A percentile compares a stretch with the other conserved stretches of the same genome.
Evolutionary conservation across 805 yeast species (phyloP).

Genomic region (Starmerella stigmatis): DNA sequence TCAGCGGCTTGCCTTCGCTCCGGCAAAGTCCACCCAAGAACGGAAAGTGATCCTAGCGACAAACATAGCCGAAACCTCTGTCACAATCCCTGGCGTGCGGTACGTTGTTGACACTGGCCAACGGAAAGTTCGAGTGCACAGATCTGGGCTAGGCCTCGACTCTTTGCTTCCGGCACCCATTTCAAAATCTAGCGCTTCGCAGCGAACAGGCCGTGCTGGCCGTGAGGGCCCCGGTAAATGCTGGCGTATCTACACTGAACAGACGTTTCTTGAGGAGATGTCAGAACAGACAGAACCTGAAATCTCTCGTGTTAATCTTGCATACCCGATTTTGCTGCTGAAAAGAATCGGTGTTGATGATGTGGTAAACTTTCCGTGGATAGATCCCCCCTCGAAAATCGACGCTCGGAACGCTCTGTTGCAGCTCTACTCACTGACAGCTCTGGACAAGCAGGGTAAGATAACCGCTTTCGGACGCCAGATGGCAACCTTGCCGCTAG

Average conservation of each 20-base stretch:
- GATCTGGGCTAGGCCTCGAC: conserved; percentile 85
- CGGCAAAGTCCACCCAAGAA: conserved; percentile 40
- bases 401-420: conserved; percentile 66
- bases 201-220: conserved; percentile 98
- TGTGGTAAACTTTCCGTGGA: conserved; percentile 81
- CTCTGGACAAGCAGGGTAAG: conserved; percentile 63
- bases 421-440: conserved; percentile 67
- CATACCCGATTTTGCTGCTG: conserved; percentile 72
- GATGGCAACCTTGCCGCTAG: conserved; percentile 81
- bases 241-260: conserved; percentile 70
- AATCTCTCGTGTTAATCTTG: conserved; percentile 73
- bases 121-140: conserved; percentile 89
- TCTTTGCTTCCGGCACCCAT: conserved; percentile 85
- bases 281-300: conserved; percentile 86
- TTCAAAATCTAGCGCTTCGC: conserved; percentile 88
- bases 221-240: conserved; percentile 91
- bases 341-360: conserved; percentile 77
- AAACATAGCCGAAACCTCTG: conserved; percentile 94
- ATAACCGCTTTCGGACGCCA: conserved; percentile 71
- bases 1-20: conserved; percentile 70
- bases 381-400: conserved; percentile 77
- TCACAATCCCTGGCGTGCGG: conserved; percentile 88
- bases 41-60: conserved; percentile 87
- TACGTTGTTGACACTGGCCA: conserved; percentile 90
- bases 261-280: conserved; percentile 44